Conservation (phyloP, 768 basidiomycete genomes). For the Rhodotorula toruloides region DNA sequence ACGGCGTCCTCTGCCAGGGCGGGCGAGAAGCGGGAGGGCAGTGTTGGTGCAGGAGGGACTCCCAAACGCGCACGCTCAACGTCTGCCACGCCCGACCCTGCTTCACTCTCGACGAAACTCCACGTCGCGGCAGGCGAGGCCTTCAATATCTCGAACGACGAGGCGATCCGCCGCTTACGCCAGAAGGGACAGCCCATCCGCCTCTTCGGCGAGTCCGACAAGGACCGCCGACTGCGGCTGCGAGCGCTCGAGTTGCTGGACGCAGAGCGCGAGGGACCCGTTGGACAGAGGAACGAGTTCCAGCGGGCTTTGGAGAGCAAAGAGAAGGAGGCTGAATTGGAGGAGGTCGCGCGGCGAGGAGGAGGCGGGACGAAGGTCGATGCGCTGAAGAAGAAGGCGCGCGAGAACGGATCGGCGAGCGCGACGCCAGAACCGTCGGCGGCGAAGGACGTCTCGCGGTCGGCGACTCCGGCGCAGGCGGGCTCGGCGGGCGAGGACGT, state of each 20-base stretch:
- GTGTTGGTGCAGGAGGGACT: too few species aligned
- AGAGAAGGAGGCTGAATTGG: conserved; percentile 62
- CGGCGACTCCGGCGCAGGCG: conserved; percentile 17
- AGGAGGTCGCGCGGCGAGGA: conserved; percentile 63
- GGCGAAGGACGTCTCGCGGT: conserved; percentile 27
- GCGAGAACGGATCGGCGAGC: background rate
- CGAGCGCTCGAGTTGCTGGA: conserved; percentile 93
- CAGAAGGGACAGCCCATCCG: conserved; percentile 89
- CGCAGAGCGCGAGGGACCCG: conserved; percentile 42
- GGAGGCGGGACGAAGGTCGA: conserved; percentile 21
- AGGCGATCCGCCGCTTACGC: conserved; percentile 80
- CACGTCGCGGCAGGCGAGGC: too few species aligned
- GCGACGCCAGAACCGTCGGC: background rate
- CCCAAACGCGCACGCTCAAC: conserved; percentile 36
- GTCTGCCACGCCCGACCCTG: too few species aligned
- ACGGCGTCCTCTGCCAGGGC: conserved; percentile 15
- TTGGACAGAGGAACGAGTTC: conserved; percentile 85
- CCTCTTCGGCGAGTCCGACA: conserved; percentile 90
- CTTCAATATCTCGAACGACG: conserved; percentile 91
- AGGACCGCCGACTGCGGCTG: conserved; percentile 80
- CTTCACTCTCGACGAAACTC: too few species aligned
- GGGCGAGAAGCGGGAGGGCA: too few species aligned
- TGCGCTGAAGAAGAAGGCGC: conserved; percentile 43
- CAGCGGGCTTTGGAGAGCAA: conserved; percentile 52
- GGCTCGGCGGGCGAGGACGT: conserved; percentile 40